These are phyloP conservation scores for Zanthoxylum bungeanum DNA, from an alignment of 345 rosid genomes.

Conservation along the genomic window DNA sequence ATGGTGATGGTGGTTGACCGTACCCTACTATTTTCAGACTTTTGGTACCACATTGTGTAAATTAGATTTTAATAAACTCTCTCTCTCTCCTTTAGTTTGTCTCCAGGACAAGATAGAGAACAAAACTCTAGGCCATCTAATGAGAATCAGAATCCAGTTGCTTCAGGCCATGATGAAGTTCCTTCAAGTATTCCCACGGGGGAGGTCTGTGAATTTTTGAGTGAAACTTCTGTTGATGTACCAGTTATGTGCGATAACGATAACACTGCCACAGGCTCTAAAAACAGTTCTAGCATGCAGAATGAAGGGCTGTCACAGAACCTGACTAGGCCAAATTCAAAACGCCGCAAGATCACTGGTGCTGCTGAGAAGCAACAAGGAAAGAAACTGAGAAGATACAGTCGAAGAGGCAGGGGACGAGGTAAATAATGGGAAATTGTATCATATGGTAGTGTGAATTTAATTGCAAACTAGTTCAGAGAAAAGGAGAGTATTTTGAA, in stretches of 20 bases:
- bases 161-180: slow-evolving; percentile 17
- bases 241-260: slow-evolving; percentile 33
- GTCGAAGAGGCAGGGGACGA: slow-evolving; percentile 44
- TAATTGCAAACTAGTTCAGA: slow-evolving; percentile 23
- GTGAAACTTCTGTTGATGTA: slow-evolving; percentile 46
- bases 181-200: slow-evolving; percentile 9
- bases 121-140: slow-evolving; percentile 26
- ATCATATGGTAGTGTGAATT: slow-evolving; percentile 19
- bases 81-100: slow-evolving; percentile 37
- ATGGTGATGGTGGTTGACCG: neutral
- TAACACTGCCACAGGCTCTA: slow-evolving; percentile 36
- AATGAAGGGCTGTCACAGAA: slow-evolving; percentile 39
- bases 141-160: slow-evolving; percentile 24
- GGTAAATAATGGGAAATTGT: slow-evolving; percentile 22
- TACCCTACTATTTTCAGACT: neutral
- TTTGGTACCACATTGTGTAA: neutral
- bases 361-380: slow-evolving; percentile 37
- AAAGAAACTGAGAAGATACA: slow-evolving; percentile 41
- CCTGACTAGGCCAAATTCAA: slow-evolving; percentile 26
- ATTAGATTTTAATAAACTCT: slow-evolving; percentile 3
- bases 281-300: slow-evolving; percentile 47
- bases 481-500: no score
- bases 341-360: slow-evolving; percentile 27
- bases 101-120: slow-evolving; percentile 33
- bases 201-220: slow-evolving; percentile 28